phyloP scores from a whole-genome alignment of 768 basidiomycete genomes.

The Rhodocollybia butyracea region DNA sequence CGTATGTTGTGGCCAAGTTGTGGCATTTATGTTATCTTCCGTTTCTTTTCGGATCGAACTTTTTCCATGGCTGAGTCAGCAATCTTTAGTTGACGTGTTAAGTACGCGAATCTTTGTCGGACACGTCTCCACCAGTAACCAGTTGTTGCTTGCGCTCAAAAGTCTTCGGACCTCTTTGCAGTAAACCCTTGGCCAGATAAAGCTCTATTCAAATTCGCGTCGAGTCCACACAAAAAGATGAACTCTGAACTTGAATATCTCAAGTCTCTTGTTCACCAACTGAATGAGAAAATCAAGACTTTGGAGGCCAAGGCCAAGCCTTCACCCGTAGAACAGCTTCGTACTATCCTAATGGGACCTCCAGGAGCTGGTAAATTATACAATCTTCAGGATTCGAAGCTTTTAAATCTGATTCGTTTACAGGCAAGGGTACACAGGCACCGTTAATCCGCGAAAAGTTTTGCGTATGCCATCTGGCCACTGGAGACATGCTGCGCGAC shows the following conservation, averaged over 20 bases:
- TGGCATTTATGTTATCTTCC: no score
- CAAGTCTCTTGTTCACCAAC: slow-evolving; percentile 86
- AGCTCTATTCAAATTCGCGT: background rate
- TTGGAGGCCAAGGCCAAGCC: slow-evolving; percentile 64
- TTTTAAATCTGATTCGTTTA: slow-evolving; percentile 6
- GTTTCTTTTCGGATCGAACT: no score
- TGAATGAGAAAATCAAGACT: slow-evolving; percentile 82
- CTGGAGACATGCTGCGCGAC: slow-evolving; percentile 97
- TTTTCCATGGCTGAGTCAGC: no score
- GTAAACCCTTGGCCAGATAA: background rate
- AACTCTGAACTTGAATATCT: slow-evolving; percentile 82
- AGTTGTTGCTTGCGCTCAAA: background rate
- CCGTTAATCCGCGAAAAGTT: slow-evolving; percentile 89
- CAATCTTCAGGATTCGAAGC: background rate
- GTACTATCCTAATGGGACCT: slow-evolving; percentile 92
- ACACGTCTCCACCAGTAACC: no score
- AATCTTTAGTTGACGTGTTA: no score
- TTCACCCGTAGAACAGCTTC: slow-evolving; percentile 73
- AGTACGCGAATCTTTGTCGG: no score
- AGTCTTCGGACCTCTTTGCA: background rate
- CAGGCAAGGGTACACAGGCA: slow-evolving; percentile 98
- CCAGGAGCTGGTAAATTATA: slow-evolving; percentile 80
- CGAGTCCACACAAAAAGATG: slow-evolving; percentile 23
- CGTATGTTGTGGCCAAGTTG: no score
- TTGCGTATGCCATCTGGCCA: slow-evolving; percentile 97